Conservation (phyloP, 495 filamentous ascomycete genomes). For the Xeromyces bisporus region DNA sequence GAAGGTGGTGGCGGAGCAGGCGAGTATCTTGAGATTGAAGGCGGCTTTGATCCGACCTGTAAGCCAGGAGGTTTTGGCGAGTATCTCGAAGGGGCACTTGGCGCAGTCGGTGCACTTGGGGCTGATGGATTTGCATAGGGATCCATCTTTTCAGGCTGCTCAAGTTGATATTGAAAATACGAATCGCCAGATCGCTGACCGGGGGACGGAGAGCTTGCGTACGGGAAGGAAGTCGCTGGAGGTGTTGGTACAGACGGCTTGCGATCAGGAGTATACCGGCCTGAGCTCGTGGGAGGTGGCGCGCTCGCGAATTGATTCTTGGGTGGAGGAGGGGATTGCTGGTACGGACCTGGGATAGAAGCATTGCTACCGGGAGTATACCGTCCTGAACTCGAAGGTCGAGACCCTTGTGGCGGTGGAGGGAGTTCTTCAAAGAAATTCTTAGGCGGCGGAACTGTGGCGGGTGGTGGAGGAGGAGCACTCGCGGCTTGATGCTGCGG, state of each 20-base stretch:
- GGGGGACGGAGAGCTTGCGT: background rate
- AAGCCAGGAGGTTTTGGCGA: slow-evolving; percentile 21
- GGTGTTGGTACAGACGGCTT: slow-evolving; percentile 1
- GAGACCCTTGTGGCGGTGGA: slow-evolving; percentile 38
- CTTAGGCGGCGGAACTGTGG: slow-evolving; percentile 20
- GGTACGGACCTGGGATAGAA: slow-evolving; percentile 4
- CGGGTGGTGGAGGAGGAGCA: slow-evolving; percentile 12
- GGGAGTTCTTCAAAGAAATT: slow-evolving; percentile 83
- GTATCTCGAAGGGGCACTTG: slow-evolving; percentile 23
- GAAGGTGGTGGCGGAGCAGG: slow-evolving; percentile 28
- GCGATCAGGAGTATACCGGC: background rate
- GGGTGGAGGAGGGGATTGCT: slow-evolving; percentile 5
- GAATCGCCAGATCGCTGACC: slow-evolving; percentile 30
- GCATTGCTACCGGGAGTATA: slow-evolving; percentile 32
- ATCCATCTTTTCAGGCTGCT: slow-evolving; percentile 40
- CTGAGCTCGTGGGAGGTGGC: slow-evolving; percentile 7
- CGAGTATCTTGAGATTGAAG: slow-evolving; percentile 22
- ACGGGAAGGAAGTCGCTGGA: slow-evolving; percentile 7
- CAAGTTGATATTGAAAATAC: slow-evolving; percentile 20
- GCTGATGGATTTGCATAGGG: slow-evolving; percentile 38
- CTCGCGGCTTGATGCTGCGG: slow-evolving; percentile 8
- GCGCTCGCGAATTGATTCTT: slow-evolving; percentile 9
- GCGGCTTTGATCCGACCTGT: slow-evolving; percentile 16
- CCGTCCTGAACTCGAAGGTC: slow-evolving; percentile 28
- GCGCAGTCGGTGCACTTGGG: slow-evolving; percentile 21